phyloP scores from a whole-genome alignment of 306 rosid genomes.

The Hippophae tibetana region DNA sequence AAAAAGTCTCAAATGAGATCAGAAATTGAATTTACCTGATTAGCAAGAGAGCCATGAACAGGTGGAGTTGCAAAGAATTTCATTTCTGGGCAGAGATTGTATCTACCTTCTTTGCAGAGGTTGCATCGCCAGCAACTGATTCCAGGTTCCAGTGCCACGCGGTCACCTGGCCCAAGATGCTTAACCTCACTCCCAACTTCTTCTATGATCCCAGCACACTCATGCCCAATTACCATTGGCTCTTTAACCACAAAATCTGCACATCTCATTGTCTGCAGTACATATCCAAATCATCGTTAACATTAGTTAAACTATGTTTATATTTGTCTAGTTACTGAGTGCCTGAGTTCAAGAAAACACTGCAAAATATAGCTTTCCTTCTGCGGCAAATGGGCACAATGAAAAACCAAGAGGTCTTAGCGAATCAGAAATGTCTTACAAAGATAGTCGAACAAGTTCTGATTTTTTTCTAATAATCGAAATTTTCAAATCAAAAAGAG shows the following conservation, averaged over 20 bases:
- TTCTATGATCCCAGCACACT: slow-evolving; percentile 84
- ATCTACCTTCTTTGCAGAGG: slow-evolving; percentile 70
- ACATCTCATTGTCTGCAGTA: slow-evolving; percentile 51
- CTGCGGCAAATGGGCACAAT: too few species aligned
- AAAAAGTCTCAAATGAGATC: neutral
- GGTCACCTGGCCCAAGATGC: slow-evolving; percentile 53
- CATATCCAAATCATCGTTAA: slow-evolving; percentile 15
- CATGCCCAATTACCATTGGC: slow-evolving; percentile 96
- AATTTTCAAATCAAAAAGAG: neutral
- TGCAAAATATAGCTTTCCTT: neutral
- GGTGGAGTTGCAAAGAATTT: slow-evolving; percentile 91
- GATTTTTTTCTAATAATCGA: too few species aligned
- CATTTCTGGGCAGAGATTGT: slow-evolving; percentile 83
- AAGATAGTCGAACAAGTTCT: too few species aligned
- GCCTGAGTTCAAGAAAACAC: too few species aligned
- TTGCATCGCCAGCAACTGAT: slow-evolving; percentile 75
- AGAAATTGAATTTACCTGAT: slow-evolving; percentile 44
- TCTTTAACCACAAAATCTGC: slow-evolving; percentile 72
- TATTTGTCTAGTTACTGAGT: too few species aligned
- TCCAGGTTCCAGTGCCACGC: slow-evolving; percentile 83
- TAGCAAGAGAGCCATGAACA: slow-evolving; percentile 80
- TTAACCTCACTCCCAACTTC: slow-evolving; percentile 66
- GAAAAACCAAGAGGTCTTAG: too few species aligned
- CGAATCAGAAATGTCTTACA: too few species aligned
- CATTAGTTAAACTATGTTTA: neutral